Percentiles rank a stretch among this genome's conserved stretches.
phyloP scores from a whole-genome alignment of 768 basidiomycete genomes.

The Leccinum broughii region DNA sequence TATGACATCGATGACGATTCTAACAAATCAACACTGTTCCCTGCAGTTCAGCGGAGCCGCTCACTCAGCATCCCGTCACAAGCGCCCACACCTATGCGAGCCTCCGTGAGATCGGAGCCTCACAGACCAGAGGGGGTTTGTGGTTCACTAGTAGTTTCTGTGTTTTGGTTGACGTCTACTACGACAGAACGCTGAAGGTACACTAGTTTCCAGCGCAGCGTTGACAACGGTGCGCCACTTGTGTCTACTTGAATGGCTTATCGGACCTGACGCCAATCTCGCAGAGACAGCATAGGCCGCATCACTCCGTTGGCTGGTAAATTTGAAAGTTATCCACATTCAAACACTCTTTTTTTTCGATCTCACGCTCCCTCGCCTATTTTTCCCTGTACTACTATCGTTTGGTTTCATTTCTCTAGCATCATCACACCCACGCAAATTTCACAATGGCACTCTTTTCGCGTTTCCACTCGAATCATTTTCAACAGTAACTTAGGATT shows the following conservation, averaged over 20 bases:
- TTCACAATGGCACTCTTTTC: not conserved
- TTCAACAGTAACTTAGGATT: not conserved
- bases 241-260: not conserved
- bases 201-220: not conserved
- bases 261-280: not conserved
- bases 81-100: not conserved
- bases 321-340: not conserved
- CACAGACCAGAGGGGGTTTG: conserved; percentile 11
- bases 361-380: not conserved
- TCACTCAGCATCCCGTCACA: conserved; percentile 11
- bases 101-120: not conserved
- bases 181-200: not conserved
- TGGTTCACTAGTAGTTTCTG: not conserved
- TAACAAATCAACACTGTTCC: conserved; percentile 4
- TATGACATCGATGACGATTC: conserved; percentile 37
- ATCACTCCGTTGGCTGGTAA: conserved; percentile 15
- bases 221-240: not conserved
- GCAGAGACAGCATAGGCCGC: conserved; percentile 4
- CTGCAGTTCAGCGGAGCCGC: not conserved
- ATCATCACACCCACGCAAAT: not conserved
- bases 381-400: not conserved
- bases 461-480: not conserved
- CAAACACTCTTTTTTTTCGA: not conserved
- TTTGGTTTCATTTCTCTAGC: not conserved
- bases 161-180: not conserved